These are phyloP conservation scores for Arthroderma sp. DNA, from an alignment of 2,329 filamentous ascomycete species.

Conservation along the genomic window DNA sequence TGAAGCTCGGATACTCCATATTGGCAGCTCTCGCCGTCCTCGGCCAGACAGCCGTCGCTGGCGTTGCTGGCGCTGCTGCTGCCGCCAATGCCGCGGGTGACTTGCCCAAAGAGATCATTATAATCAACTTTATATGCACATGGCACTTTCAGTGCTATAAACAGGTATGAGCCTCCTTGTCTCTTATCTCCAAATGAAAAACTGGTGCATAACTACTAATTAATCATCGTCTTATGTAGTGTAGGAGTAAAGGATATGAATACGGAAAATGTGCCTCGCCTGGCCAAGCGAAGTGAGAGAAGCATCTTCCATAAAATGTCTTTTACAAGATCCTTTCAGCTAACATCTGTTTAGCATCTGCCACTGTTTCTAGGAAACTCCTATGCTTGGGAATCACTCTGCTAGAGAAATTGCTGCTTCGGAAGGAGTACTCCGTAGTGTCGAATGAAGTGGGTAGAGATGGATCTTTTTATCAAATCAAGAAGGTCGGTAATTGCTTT, in stretches of 20 bases:
- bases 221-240: background rate
- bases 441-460: too few relatives aligned
- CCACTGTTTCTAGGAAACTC: background rate
- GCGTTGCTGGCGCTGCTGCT: background rate
- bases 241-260: background rate
- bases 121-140: background rate
- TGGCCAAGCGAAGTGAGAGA: background rate
- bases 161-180: background rate
- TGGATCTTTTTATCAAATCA: too few relatives aligned
- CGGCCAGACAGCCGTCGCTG: slow-evolving; percentile 1
- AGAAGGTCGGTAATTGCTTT: too few relatives aligned
- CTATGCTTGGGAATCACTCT: background rate
- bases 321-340: background rate
- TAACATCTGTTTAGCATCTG: background rate
- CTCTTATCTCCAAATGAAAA: background rate
- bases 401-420: background rate
- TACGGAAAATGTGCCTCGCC: background rate
- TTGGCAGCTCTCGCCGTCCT: background rate
- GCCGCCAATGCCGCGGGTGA: background rate
- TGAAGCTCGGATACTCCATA: background rate
- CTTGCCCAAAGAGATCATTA: background rate
- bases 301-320: background rate
- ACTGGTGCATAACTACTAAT: background rate
- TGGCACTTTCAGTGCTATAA: background rate
- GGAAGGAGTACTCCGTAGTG: too few relatives aligned